Evolutionary conservation across 768 basidiomycete genomes (phyloP).

Genomic region (Phaeotremella skinneri): DNA sequence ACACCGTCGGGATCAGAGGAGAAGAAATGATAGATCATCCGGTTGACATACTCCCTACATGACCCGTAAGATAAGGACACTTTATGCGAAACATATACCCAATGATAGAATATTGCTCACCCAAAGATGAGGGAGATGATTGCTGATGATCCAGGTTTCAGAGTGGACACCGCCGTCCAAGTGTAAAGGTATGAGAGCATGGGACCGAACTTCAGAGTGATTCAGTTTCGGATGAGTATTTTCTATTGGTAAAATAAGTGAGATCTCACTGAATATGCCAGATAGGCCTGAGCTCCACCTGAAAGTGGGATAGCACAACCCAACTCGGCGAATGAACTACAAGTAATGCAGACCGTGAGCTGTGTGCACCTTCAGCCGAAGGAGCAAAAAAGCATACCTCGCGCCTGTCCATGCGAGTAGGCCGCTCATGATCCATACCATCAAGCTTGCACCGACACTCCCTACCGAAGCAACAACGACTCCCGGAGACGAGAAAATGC

Average conservation of each 20-base stretch:
- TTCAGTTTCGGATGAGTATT: neutral
- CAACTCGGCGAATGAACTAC: constrained; percentile 83
- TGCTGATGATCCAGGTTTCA: constrained; percentile 63
- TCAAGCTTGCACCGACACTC: constrained; percentile 82
- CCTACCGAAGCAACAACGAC: constrained; percentile 84
- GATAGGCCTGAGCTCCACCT: constrained; percentile 66
- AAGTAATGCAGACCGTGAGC: constrained; percentile 1
- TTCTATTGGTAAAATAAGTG: neutral
- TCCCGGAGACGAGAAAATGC: constrained; percentile 93
- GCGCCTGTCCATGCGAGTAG: constrained; percentile 92
- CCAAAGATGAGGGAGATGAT: constrained; percentile 71
- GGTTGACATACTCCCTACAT: constrained; percentile 77
- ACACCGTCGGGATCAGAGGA: constrained; percentile 66
- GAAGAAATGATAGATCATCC: constrained; percentile 77
- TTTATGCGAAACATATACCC: no score
- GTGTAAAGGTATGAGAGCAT: constrained; percentile 77
- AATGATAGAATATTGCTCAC: constrained; percentile 16
- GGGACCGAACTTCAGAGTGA: constrained; percentile 45
- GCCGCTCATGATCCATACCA: constrained; percentile 80
- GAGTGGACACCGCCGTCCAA: constrained; percentile 86
- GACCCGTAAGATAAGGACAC: neutral
- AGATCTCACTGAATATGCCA: constrained; percentile 73
- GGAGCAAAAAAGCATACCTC: constrained; percentile 28
- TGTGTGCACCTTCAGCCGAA: neutral
- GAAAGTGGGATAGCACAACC: constrained; percentile 79